These are phyloP conservation scores for Schoenoplectus triqueter DNA, from an alignment of 202 grass and related monocot genomes.

Conservation along the genomic window DNA sequence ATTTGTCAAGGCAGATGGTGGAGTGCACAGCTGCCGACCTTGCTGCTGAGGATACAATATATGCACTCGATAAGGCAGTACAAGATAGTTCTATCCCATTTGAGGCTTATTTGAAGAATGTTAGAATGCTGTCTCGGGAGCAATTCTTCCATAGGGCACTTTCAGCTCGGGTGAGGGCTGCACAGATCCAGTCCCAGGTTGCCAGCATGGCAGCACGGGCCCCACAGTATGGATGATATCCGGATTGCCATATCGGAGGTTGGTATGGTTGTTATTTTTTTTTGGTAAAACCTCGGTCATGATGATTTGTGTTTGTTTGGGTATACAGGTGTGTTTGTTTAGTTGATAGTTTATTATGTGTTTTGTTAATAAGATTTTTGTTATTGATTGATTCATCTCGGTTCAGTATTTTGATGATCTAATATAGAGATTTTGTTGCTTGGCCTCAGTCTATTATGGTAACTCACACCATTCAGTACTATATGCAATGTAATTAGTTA, in stretches of 20 bases:
- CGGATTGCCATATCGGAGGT: background rate
- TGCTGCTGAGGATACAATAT: constrained; percentile 79
- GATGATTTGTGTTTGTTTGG: background rate
- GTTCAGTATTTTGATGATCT: constrained; percentile 29
- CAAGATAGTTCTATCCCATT: constrained; percentile 75
- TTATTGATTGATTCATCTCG: constrained; percentile 27
- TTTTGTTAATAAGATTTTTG: constrained; percentile 39
- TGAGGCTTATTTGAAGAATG: constrained; percentile 70
- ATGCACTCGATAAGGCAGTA: constrained; percentile 74
- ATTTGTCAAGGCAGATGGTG: constrained; percentile 79
- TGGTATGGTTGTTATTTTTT: constrained; percentile 27
- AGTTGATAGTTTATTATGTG: no score
- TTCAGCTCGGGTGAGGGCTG: constrained; percentile 63
- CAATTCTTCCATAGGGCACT: constrained; percentile 82
- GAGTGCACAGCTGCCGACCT: constrained; percentile 77
- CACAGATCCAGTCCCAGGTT: constrained; percentile 74
- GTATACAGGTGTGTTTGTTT: no score
- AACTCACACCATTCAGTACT: background rate
- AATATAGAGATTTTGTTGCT: constrained; percentile 5
- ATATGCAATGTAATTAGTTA: background rate
- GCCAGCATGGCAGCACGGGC: constrained; percentile 66
- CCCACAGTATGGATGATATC: constrained; percentile 57
- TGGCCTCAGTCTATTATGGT: background rate
- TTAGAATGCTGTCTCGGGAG: constrained; percentile 60
- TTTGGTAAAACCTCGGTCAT: constrained; percentile 4